A percentile compares a stretch with the other conserved stretches of the same genome.
phyloP scores from a whole-genome alignment of 2,329 filamentous ascomycete genomes.

The Bipolaris victoriae region DNA sequence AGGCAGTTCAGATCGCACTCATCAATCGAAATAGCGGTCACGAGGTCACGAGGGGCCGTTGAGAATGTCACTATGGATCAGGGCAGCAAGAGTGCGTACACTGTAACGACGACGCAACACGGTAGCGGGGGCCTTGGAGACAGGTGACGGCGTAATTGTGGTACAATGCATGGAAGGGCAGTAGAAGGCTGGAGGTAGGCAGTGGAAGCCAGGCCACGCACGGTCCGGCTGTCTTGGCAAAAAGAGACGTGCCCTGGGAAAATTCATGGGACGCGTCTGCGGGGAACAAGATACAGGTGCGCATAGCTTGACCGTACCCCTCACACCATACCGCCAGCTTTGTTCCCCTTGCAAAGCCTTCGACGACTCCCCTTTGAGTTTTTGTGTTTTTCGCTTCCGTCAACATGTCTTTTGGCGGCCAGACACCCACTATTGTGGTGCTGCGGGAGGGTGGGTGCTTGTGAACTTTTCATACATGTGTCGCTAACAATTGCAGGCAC shows the following conservation, averaged over 20 bases:
- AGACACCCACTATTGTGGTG: slow-evolving; percentile 97
- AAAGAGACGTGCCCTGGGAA: slow-evolving; percentile 29
- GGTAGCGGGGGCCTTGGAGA: slow-evolving; percentile 14
- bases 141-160: slow-evolving; percentile 16
- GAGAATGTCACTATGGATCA: slow-evolving; percentile 8
- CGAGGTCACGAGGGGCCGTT: slow-evolving; percentile 13
- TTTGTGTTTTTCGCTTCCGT: slow-evolving; percentile 17
- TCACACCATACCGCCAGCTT: slow-evolving; percentile 10
- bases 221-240: slow-evolving; percentile 12
- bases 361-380: not conserved
- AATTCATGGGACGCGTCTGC: slow-evolving; percentile 42
- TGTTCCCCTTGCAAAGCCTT: slow-evolving; percentile 1
- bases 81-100: slow-evolving; percentile 5
- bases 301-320: slow-evolving; percentile 28
- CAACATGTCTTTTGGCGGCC: slow-evolving; percentile 93
- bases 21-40: slow-evolving; percentile 14
- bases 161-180: slow-evolving; percentile 39
- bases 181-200: slow-evolving; percentile 26
- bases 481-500: slow-evolving; percentile 68
- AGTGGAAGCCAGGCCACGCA: slow-evolving; percentile 22
- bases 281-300: slow-evolving; percentile 34
- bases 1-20: slow-evolving; percentile 7
- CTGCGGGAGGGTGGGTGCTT: slow-evolving; percentile 84
- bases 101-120: slow-evolving; percentile 19
- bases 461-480: slow-evolving; percentile 22